phyloP scores from a whole-genome alignment of 306 rosid genomes.

The Vigna hirtella region DNA sequence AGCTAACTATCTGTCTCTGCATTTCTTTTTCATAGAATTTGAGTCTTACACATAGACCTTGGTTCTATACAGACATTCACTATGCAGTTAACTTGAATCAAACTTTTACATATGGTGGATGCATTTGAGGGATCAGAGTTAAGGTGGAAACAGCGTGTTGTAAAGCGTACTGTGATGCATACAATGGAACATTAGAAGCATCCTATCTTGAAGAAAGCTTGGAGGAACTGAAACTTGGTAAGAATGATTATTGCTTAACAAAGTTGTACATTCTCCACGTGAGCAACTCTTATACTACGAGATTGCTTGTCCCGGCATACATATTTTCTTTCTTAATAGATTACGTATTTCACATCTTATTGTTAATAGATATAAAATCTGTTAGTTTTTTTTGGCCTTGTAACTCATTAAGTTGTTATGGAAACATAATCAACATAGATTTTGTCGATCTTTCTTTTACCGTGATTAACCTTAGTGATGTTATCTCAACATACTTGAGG shows the following conservation, averaged over 20 bases:
- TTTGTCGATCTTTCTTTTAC: not conserved
- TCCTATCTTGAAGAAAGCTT: slow-evolving; percentile 5
- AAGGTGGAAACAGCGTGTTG: not conserved
- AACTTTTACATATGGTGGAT: slow-evolving; percentile 8
- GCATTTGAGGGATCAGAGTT: slow-evolving; percentile 4
- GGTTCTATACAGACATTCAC: not conserved
- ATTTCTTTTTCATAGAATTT: not conserved
- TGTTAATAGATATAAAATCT: slow-evolving; percentile 2
- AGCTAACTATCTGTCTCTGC: not conserved
- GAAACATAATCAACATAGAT: not conserved
- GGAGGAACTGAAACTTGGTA: not conserved
- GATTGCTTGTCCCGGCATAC: not conserved
- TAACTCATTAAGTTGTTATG: too few species aligned
- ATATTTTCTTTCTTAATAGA: not conserved
- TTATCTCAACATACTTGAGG: too few species aligned
- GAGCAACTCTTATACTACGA: not conserved
- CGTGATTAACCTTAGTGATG: too few species aligned
- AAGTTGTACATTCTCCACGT: not conserved
- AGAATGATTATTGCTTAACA: not conserved
- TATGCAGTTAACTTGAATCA: slow-evolving; percentile 22
- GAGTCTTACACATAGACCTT: slow-evolving; percentile 7
- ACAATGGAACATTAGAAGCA: not conserved
- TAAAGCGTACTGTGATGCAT: not conserved
- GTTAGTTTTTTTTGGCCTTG: not conserved
- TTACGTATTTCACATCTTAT: not conserved